These are phyloP conservation scores for Colletotrichum sp. DNA, from an alignment of 2,329 filamentous ascomycete genomes.

Conservation along the genomic window DNA sequence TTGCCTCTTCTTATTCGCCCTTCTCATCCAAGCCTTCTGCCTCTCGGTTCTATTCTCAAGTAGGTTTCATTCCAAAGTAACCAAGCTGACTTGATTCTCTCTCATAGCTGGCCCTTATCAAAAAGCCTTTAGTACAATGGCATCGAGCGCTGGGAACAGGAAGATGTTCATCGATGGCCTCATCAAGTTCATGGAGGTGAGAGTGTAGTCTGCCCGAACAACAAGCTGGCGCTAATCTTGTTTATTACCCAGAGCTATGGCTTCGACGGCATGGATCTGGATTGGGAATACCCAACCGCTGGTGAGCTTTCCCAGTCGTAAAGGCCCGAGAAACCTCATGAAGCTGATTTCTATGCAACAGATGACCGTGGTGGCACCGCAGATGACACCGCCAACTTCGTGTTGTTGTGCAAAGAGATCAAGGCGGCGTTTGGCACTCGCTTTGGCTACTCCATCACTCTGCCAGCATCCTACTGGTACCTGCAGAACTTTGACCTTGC, in stretches of 20 bases:
- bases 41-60: background rate
- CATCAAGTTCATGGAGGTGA: constrained; percentile 18
- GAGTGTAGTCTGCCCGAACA: constrained; percentile 29
- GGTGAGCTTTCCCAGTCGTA: background rate
- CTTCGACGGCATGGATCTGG: constrained; percentile 31
- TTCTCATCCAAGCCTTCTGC: background rate
- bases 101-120: constrained; percentile 25
- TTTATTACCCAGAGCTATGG: constrained; percentile 43
- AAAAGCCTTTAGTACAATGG: constrained; percentile 29
- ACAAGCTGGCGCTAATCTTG: constrained; percentile 24
- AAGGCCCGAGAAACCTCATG: constrained; percentile 18
- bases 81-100: constrained; percentile 5
- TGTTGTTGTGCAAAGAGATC: background rate
- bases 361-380: constrained; percentile 33
- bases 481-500: constrained; percentile 2
- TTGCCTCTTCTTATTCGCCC: too few species aligned
- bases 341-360: constrained; percentile 32
- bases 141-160: background rate
- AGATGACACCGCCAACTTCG: constrained; percentile 38
- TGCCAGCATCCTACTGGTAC: constrained; percentile 19
- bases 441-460: constrained; percentile 3
- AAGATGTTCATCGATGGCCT: constrained; percentile 25
- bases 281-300: constrained; percentile 28
- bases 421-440: background rate
- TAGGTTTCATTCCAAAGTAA: background rate